Percentiles rank a stretch among this genome's conserved stretches.
These are phyloP conservation scores for Citrus unshiu DNA, from an alignment of 345 rosid species.

Conservation along the genomic window DNA sequence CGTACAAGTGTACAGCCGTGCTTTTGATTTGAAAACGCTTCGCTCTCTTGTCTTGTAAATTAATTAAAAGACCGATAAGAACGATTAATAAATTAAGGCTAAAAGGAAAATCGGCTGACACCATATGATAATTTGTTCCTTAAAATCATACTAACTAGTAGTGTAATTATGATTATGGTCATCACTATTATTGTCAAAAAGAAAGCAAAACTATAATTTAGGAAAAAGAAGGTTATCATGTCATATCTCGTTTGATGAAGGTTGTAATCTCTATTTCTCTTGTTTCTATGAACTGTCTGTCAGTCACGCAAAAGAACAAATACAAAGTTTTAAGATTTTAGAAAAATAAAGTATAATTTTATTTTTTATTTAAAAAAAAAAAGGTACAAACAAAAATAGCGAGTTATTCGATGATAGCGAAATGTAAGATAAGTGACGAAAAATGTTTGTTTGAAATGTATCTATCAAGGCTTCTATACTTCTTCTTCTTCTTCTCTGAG, in stretches of 20 bases:
- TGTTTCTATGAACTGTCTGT: conserved; percentile 35
- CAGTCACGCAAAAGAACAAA: conserved; percentile 21
- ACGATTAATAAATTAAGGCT: not conserved
- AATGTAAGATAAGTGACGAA: conserved; percentile 33
- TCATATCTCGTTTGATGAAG: conserved; percentile 17
- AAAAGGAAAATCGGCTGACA: not conserved
- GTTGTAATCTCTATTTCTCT: conserved; percentile 25
- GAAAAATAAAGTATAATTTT: not conserved
- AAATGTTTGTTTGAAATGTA: conserved; percentile 45
- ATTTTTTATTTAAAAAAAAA: not conserved
- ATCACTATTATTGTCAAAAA: conserved; percentile 29
- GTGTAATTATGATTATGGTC: conserved; percentile 31
- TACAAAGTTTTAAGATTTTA: conserved; percentile 2
- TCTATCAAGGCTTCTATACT: conserved; percentile 54
- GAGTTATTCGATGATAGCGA: conserved; percentile 57
- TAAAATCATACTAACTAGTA: conserved; percentile 18
- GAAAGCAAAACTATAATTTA: conserved; percentile 15
- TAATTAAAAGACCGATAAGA: conserved; percentile 10
- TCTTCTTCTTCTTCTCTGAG: conserved; percentile 35
- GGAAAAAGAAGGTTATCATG: conserved; percentile 33
- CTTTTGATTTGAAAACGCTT: conserved; percentile 5
- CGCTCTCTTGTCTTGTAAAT: not conserved
- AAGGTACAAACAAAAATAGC: conserved; percentile 15
- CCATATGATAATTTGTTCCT: conserved; percentile 12
- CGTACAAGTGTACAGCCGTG: conserved; percentile 9